A percentile compares a stretch with the other conserved stretches of the same genome.
These are phyloP conservation scores for Euphorbia tirucalli DNA, from an alignment of 345 rosid genomes.

Conservation along the genomic window DNA sequence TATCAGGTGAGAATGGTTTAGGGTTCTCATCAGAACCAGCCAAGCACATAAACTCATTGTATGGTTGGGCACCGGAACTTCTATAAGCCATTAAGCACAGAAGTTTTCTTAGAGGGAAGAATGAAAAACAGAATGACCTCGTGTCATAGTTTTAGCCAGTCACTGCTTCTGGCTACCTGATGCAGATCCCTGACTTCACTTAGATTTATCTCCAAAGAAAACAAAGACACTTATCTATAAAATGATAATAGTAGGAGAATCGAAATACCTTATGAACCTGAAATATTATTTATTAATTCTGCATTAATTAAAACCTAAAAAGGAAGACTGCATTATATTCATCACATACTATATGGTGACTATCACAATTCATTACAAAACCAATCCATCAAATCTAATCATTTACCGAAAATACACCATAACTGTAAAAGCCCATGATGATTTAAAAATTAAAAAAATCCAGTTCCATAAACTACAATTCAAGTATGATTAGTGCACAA, in stretches of 20 bases:
- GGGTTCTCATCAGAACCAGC: background rate
- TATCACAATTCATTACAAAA: background rate
- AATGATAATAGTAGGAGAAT: background rate
- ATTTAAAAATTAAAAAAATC: background rate
- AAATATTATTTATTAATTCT: background rate
- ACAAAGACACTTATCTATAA: background rate
- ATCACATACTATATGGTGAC: background rate
- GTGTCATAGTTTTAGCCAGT: background rate
- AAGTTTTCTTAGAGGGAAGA: background rate
- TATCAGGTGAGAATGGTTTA: background rate
- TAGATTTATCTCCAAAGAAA: background rate
- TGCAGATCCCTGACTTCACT: background rate
- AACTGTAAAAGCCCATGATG: background rate
- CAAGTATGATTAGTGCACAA: background rate
- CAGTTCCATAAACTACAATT: background rate
- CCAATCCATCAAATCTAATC: background rate
- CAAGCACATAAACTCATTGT: background rate
- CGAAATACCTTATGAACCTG: background rate
- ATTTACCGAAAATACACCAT: background rate
- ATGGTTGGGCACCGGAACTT: no score
- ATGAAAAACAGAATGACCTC: background rate
- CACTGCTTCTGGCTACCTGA: background rate
- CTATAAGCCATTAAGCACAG: background rate
- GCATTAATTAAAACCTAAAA: background rate
- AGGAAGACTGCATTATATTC: background rate